A percentile compares a stretch with the other conserved stretches of the same genome.
Conservation (phyloP, 108 stramenopile species). For the Cylindrotheca fusiformis region DNA sequence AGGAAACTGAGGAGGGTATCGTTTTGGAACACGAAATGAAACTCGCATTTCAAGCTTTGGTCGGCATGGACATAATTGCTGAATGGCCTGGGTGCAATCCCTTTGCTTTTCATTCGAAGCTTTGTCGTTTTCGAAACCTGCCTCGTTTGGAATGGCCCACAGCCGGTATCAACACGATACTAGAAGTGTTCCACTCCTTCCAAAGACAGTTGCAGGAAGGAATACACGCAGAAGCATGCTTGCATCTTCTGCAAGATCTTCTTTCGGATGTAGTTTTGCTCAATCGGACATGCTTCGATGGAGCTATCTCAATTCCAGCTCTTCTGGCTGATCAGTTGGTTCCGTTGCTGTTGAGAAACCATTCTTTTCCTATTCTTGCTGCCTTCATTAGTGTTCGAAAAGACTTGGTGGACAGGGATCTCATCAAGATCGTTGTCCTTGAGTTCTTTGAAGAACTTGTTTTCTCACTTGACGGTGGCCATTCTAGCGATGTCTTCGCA, state of each 20-base stretch:
- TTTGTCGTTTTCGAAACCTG: not conserved
- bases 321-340: conserved; percentile 12
- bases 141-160: not conserved
- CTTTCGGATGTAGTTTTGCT: conserved; percentile 59
- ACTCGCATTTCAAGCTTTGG: conserved; percentile 19
- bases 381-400: conserved; percentile 2
- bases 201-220: conserved; percentile 10
- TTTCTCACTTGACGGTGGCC: conserved; percentile 15
- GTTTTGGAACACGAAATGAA: not conserved
- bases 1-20: not conserved
- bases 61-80: conserved; percentile 31
- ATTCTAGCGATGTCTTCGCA: not conserved
- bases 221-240: not conserved
- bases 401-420: conserved; percentile 28
- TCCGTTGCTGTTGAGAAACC: conserved; percentile 12
- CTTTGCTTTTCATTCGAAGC: conserved; percentile 9
- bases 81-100: conserved; percentile 29
- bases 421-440: conserved; percentile 13
- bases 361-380: conserved; percentile 21
- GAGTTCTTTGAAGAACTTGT: conserved; percentile 24
- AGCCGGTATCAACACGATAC: conserved; percentile 15
- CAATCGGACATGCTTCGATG: conserved; percentile 31
- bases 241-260: conserved; percentile 27
- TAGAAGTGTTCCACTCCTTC: conserved; percentile 47
- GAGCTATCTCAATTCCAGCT: conserved; percentile 8